Evolutionary conservation across 2,329 filamentous ascomycete genomes (phyloP).

Genomic region (Talaromyces amestolkiae): DNA sequence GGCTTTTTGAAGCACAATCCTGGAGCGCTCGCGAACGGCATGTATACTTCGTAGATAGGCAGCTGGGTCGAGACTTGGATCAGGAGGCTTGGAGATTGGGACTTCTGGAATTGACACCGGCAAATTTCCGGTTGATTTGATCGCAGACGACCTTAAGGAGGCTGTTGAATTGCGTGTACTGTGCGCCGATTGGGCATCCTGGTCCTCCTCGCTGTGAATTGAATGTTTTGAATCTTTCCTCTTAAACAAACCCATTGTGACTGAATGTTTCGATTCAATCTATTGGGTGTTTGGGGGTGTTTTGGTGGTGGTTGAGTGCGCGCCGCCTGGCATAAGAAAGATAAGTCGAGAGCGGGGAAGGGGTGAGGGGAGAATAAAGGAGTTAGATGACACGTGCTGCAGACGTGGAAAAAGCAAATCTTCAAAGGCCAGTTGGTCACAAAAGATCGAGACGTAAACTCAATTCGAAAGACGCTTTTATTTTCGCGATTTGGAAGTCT

Average conservation of each 20-base stretch:
- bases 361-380: not conserved
- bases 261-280: not conserved
- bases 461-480: not conserved
- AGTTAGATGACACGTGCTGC: constrained; percentile 10
- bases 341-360: constrained; percentile 4
- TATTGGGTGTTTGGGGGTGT: not conserved
- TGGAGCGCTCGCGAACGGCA: constrained; percentile 77
- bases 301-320: not conserved
- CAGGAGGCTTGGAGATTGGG: constrained; percentile 77
- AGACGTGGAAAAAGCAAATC: not conserved
- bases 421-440: not conserved
- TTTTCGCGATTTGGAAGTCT: not conserved
- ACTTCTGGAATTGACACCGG: constrained; percentile 65
- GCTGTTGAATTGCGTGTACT: constrained; percentile 45
- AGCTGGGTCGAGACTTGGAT: constrained; percentile 82
- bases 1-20: constrained; percentile 72
- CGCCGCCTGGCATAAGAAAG: constrained; percentile 7
- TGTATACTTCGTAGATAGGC: constrained; percentile 88
- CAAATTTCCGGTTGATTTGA: constrained; percentile 46
- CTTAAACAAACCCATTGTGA: constrained; percentile 47
- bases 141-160: constrained; percentile 51
- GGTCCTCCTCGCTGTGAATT: constrained; percentile 40
- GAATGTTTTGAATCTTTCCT: constrained; percentile 46
- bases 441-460: not conserved
- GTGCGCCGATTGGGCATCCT: constrained; percentile 43